Conservation (phyloP, 352 stramenopile species). For the Globisporangium paroecandrum region DNA sequence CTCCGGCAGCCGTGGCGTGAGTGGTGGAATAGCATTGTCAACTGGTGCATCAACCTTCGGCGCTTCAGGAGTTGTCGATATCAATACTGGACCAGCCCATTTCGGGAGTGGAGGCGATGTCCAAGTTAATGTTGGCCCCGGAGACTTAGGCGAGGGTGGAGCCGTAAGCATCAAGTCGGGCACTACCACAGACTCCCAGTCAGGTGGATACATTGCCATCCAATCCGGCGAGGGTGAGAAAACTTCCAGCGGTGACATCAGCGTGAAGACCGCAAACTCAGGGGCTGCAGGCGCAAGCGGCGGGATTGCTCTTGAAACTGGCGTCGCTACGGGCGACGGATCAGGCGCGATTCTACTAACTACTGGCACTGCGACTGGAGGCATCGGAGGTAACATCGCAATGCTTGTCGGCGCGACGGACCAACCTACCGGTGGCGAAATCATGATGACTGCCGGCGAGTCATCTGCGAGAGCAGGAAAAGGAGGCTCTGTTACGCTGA, state of each 20-base stretch:
- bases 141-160: conserved; percentile 81
- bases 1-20: conserved; percentile 46
- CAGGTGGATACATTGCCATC: conserved; percentile 56
- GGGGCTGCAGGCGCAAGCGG: conserved; percentile 57
- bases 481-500: conserved; percentile 52
- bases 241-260: conserved; percentile 69
- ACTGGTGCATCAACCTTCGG: conserved; percentile 47
- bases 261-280: conserved; percentile 54
- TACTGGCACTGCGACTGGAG: conserved; percentile 51
- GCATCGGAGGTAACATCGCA: conserved; percentile 56
- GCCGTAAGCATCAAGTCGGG: conserved; percentile 72
- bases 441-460: conserved; percentile 67
- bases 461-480: conserved; percentile 32
- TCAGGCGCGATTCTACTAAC: conserved; percentile 55
- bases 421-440: conserved; percentile 54
- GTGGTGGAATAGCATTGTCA: conserved; percentile 34
- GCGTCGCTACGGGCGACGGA: conserved; percentile 45
- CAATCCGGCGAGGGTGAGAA: conserved; percentile 58
- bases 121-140: conserved; percentile 49
- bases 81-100: conserved; percentile 51
- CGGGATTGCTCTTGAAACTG: conserved; percentile 50
- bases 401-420: conserved; percentile 50
- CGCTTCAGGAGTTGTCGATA: conserved; percentile 48
- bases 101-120: conserved; percentile 53
- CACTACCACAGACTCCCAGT: conserved; percentile 53